These are phyloP conservation scores for Populus nigra DNA, from an alignment of 345 rosid species.

Conservation along the genomic window DNA sequence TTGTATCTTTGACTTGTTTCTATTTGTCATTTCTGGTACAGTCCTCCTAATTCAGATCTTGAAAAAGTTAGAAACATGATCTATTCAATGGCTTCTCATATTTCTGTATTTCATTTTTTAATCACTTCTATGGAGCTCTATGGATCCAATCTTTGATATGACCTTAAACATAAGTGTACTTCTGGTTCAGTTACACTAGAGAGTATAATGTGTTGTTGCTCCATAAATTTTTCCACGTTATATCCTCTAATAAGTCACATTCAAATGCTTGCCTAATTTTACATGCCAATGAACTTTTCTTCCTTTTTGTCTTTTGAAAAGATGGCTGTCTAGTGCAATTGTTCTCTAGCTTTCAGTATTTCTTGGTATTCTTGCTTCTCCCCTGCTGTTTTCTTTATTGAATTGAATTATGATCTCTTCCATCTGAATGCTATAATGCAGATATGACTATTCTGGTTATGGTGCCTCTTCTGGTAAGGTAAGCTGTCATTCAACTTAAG, in stretches of 20 bases:
- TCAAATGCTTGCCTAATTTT: not conserved
- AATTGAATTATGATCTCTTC: conserved; percentile 13
- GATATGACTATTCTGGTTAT: conserved; percentile 98
- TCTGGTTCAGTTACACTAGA: not conserved
- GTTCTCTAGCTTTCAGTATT: not conserved
- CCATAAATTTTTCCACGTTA: too few relatives aligned
- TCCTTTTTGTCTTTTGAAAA: not conserved
- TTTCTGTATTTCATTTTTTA: conserved; percentile 3
- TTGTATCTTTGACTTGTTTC: conserved; percentile 11
- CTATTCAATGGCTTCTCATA: not conserved
- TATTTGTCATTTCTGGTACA: conserved; percentile 24
- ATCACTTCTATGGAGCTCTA: not conserved
- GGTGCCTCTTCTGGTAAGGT: conserved; percentile 98
- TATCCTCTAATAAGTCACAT: too few relatives aligned
- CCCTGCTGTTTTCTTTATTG: not conserved
- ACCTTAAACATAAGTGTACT: not conserved
- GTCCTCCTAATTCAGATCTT: conserved; percentile 16
- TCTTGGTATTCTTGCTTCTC: not conserved
- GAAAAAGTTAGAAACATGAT: not conserved
- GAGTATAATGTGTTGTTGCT: too few relatives aligned
- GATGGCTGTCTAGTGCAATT: not conserved
- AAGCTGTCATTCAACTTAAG: conserved; percentile 17
- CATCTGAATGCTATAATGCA: conserved; percentile 33
- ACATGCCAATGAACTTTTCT: not conserved
- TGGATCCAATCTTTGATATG: not conserved